Evolutionary conservation across 495 filamentous ascomycete genomes (phyloP).

Genomic region (Xylaria bambusicola): DNA sequence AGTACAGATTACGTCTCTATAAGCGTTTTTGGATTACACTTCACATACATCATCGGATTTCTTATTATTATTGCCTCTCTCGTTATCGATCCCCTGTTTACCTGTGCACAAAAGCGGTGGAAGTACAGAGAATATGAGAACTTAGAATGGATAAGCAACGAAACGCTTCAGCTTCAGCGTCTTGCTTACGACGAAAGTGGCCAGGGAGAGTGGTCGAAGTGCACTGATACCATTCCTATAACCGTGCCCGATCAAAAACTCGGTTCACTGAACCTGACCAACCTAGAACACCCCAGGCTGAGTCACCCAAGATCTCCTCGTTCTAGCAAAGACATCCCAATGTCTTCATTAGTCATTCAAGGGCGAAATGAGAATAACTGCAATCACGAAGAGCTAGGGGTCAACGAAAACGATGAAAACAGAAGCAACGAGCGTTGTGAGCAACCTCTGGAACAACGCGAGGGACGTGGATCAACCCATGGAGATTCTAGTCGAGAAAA

Average conservation of each 20-base stretch:
- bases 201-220: constrained; percentile 14
- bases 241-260: not conserved
- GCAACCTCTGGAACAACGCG: too few relatives aligned
- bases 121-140: constrained; percentile 1
- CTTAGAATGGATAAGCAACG: constrained; percentile 18
- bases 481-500: too few relatives aligned
- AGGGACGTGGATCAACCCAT: too few relatives aligned
- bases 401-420: too few relatives aligned
- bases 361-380: too few relatives aligned
- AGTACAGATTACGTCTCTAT: not conserved
- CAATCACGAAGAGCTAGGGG: too few relatives aligned
- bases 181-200: constrained; percentile 13
- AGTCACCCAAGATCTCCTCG: too few relatives aligned
- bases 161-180: constrained; percentile 15
- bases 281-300: not conserved
- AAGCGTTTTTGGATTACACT: not conserved
- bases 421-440: too few relatives aligned
- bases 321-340: too few relatives aligned
- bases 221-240: not conserved
- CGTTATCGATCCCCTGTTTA: not conserved
- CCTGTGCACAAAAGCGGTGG: not conserved
- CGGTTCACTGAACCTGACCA: not conserved
- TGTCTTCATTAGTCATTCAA: too few relatives aligned
- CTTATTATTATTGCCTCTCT: not conserved
- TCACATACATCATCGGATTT: not conserved